phyloP scores from a whole-genome alignment of 2,329 filamentous ascomycete genomes.

The Apiospora kogelbergensis region DNA sequence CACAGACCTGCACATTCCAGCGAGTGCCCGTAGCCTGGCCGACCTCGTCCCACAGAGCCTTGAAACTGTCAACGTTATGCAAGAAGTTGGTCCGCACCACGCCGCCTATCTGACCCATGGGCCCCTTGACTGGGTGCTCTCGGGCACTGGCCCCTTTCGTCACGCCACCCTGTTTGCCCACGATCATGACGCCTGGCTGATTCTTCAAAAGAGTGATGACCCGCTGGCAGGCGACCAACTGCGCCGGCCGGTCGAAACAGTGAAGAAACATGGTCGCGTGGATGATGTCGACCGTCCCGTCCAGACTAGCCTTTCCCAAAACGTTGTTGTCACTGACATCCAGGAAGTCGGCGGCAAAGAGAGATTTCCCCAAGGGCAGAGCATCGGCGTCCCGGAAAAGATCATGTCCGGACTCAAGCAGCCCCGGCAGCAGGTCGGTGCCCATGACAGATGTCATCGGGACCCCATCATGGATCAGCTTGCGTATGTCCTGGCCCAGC shows the following conservation, averaged over 20 bases:
- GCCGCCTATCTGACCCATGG: not conserved
- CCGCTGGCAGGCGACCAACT: not conserved
- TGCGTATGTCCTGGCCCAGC: not conserved
- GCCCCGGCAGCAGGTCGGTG: not conserved
- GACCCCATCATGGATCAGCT: constrained; percentile 4
- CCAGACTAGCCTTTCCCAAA: not conserved
- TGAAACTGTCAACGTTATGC: constrained; percentile 4
- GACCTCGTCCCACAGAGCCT: constrained; percentile 7
- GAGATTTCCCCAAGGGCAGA: not conserved
- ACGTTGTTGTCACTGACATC: not conserved
- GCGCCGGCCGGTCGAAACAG: constrained; percentile 9
- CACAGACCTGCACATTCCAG: not conserved
- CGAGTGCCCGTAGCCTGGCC: not conserved
- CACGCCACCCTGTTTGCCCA: not conserved
- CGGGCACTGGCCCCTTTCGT: not conserved
- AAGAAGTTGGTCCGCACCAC: constrained; percentile 8
- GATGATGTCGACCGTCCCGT: not conserved
- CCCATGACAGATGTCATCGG: not conserved
- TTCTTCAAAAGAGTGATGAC: not conserved
- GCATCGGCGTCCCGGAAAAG: not conserved
- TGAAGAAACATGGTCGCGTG: constrained; percentile 11
- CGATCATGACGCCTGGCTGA: not conserved
- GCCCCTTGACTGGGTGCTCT: constrained; percentile 1
- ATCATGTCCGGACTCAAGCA: not conserved
- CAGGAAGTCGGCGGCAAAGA: constrained; percentile 1